Percentiles rank a stretch among this genome's conserved stretches.
Evolutionary conservation across 371 early-diverging fungal species (phyloP).

Genomic region (Apophysomyces trapeziformis): DNA sequence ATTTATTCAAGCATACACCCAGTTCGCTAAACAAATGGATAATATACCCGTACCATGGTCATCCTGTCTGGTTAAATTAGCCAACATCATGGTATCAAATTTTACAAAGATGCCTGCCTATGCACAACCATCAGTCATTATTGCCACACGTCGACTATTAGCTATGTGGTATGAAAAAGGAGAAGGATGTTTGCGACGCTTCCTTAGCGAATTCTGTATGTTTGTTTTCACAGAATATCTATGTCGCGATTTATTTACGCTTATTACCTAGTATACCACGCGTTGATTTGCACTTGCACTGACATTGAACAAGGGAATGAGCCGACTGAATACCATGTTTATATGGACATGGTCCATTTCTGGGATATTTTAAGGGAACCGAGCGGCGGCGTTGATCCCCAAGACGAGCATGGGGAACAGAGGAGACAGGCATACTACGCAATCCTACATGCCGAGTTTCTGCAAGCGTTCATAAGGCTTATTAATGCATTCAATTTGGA

Average conservation of each 20-base stretch:
- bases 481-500: conserved; percentile 41
- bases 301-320: conserved; percentile 12
- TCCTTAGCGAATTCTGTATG: conserved; percentile 55
- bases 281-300: conserved; percentile 61
- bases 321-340: conserved; percentile 23
- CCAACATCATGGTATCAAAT: conserved; percentile 46
- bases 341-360: conserved; percentile 38
- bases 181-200: conserved; percentile 50
- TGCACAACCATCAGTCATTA: conserved; percentile 44
- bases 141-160: conserved; percentile 54
- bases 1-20: conserved; percentile 66
- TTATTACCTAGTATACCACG: conserved; percentile 56
- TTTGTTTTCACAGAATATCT: background rate
- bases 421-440: conserved; percentile 9
- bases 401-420: conserved; percentile 4
- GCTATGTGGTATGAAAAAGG: conserved; percentile 55
- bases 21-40: conserved; percentile 56
- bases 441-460: conserved; percentile 40
- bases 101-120: conserved; percentile 46
- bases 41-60: conserved; percentile 51
- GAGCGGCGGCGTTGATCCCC: background rate
- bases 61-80: conserved; percentile 51
- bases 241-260: background rate
- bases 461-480: conserved; percentile 27
- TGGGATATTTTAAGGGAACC: conserved; percentile 32